phyloP scores from a whole-genome alignment of 2,329 filamentous ascomycete species.

The Alternaria consortialis region DNA sequence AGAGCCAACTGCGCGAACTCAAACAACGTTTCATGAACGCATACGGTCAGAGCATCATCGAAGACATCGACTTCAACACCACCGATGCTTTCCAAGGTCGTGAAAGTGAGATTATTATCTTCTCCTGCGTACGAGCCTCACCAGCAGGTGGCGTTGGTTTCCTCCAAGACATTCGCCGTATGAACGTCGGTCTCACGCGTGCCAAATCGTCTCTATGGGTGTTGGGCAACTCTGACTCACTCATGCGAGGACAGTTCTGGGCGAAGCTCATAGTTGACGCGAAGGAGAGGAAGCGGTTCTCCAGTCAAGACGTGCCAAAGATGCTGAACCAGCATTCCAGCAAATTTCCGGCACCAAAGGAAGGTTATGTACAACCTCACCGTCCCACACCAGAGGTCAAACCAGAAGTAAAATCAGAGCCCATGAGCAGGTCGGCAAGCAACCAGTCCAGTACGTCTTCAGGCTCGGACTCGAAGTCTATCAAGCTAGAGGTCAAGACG shows the following conservation, averaged over 20 bases:
- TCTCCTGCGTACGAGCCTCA: constrained; percentile 95
- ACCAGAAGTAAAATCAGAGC: constrained; percentile 33
- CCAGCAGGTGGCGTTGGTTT: constrained; percentile 97
- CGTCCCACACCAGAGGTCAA: constrained; percentile 32
- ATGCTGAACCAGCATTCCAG: constrained; percentile 65
- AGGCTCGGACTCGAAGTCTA: constrained; percentile 14
- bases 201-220: constrained; percentile 98
- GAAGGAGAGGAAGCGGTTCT: constrained; percentile 76
- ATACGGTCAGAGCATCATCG: constrained; percentile 79
- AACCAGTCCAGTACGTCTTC: constrained; percentile 28
- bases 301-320: constrained; percentile 68
- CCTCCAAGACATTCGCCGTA: constrained; percentile 96
- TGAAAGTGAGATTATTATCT: constrained; percentile 98
- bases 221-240: constrained; percentile 86
- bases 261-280: constrained; percentile 85
- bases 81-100: constrained; percentile 98
- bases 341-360: constrained; percentile 47
- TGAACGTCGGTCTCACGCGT: constrained; percentile 98
- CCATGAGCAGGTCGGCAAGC: constrained; percentile 36
- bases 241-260: constrained; percentile 92
- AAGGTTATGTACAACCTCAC: constrained; percentile 32
- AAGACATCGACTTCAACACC: constrained; percentile 94
- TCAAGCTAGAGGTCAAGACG: constrained; percentile 31
- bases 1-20: constrained; percentile 85
- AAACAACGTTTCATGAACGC: constrained; percentile 75